phyloP scores from a whole-genome alignment of 1,284 basidiomycete species.

The Naganishia sp. region DNA sequence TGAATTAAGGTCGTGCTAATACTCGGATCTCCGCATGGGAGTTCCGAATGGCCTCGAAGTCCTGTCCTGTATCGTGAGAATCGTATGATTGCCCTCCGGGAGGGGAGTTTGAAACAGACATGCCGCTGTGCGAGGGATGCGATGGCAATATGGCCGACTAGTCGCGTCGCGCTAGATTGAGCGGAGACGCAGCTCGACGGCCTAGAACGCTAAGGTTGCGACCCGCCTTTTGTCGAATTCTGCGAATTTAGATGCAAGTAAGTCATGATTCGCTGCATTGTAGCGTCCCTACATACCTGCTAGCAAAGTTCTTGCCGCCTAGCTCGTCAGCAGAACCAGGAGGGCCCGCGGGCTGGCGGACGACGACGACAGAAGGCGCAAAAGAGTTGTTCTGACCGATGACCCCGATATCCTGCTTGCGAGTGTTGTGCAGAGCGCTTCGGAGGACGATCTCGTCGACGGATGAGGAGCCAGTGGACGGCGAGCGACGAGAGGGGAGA shows the following conservation, averaged over 20 bases:
- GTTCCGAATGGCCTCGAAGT: neutral
- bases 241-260: neutral
- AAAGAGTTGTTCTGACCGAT: conserved; percentile 1
- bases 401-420: conserved; percentile 10
- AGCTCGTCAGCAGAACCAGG: conserved; percentile 82
- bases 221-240: conserved; percentile 29
- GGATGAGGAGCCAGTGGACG: conserved; percentile 10
- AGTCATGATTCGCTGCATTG: too few species aligned
- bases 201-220: conserved; percentile 18
- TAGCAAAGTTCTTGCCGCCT: conserved; percentile 82
- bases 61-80: too few species aligned
- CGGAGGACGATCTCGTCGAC: conserved; percentile 18
- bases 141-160: neutral
- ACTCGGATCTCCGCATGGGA: neutral
- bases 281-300: conserved; percentile 36
- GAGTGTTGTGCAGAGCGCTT: neutral
- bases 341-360: conserved; percentile 80
- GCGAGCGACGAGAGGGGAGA: conserved; percentile 10
- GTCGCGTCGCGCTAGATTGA: neutral
- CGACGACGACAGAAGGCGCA: conserved; percentile 36
- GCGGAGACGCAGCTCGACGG: conserved; percentile 16
- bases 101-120: neutral
- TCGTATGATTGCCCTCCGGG: too few species aligned
- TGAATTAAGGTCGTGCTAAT: neutral
- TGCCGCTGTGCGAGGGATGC: neutral